Percentiles rank a stretch among this genome's conserved stretches.
Evolutionary conservation across 345 rosid species (phyloP).

Genomic region (Luvunga scandens): DNA sequence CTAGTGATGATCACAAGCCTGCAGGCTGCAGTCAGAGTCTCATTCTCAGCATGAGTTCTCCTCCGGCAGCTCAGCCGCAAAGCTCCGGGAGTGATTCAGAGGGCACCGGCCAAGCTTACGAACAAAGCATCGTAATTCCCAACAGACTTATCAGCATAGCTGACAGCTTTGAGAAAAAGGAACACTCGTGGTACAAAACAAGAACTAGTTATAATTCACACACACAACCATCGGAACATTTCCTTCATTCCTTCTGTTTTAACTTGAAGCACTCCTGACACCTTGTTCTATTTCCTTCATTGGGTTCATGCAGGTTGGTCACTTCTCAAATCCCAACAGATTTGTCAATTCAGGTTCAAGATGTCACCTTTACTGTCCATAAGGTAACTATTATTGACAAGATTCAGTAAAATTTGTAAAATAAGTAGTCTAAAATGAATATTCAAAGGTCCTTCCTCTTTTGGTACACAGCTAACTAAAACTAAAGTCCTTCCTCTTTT

Average conservation of each 20-base stretch:
- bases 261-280: neutral
- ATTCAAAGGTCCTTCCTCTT: neutral
- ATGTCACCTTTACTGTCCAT: constrained; percentile 63
- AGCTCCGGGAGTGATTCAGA: constrained; percentile 38
- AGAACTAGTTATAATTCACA: neutral
- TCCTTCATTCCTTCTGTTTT: neutral
- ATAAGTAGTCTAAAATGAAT: neutral
- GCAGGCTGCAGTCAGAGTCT: neutral
- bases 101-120: constrained; percentile 24
- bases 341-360: constrained; percentile 60
- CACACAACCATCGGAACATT: neutral
- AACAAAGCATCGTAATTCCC: constrained; percentile 52
- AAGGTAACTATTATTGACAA: constrained; percentile 43
- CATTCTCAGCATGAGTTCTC: constrained; percentile 26
- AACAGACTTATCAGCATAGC: constrained; percentile 36
- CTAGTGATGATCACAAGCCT: neutral
- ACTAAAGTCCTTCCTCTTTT: neutral
- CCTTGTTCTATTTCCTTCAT: neutral
- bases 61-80: constrained; percentile 15
- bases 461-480: neutral
- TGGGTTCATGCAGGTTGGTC: constrained; percentile 53
- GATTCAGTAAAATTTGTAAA: neutral
- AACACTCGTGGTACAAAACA: constrained; percentile 53
- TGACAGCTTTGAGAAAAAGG: constrained; percentile 45
- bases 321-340: constrained; percentile 64